Evolutionary conservation across 2,329 filamentous ascomycete species (phyloP), one percentile per base, ranked within the genome.

Genomic region (Cordyceps farinosa): DNA sequence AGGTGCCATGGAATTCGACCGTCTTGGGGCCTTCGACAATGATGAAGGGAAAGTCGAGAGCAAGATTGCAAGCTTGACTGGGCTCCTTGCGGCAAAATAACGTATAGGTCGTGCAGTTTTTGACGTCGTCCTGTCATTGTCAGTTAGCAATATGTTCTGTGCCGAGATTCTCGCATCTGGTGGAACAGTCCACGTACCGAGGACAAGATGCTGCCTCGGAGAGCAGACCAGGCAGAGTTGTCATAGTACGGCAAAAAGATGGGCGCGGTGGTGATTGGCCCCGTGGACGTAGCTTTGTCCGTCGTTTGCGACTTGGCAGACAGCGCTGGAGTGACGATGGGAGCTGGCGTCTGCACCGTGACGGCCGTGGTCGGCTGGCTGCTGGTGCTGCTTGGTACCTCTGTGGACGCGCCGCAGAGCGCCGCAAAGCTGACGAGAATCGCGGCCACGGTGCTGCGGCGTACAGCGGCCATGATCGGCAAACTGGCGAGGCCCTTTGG

Each of bases 71-170:
- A 7, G 72, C 73, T 6, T 71, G 72, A 3, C 75, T 74, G n/a
- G 74, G 73, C 61, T 77, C 70, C 36, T 77, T 73, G 10, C 76
- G 76, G 65, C 80, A 82, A 68, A 82, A 82, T 47, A 82, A 78
- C 63, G 80, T 82, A 65, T 80, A 82, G 30, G 78, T 77, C 17
- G 80, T 82, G 64, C 76, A 67, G 62, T 66, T 69, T 6, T 70
- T 71, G 10, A 70, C 62, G 17, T 70, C 66, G 63, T 81, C 72
- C 78, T 80, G 66, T 40, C 9, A 6, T 34, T 17, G 10, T 22
- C 5, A 53, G n/a, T 61, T 34, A 61, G 58, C n/a, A 32, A 44
- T 22, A 22, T 17, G 10, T 3, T 1, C 15, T 36, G 38, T n/a
- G 17, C 29, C 27, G 47, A 52, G 52, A n/a, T n/a, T 22, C 22